Evolutionary conservation across 2,329 filamentous ascomycete species (phyloP).

Genomic region (Colletotrichum graminicola): DNA sequence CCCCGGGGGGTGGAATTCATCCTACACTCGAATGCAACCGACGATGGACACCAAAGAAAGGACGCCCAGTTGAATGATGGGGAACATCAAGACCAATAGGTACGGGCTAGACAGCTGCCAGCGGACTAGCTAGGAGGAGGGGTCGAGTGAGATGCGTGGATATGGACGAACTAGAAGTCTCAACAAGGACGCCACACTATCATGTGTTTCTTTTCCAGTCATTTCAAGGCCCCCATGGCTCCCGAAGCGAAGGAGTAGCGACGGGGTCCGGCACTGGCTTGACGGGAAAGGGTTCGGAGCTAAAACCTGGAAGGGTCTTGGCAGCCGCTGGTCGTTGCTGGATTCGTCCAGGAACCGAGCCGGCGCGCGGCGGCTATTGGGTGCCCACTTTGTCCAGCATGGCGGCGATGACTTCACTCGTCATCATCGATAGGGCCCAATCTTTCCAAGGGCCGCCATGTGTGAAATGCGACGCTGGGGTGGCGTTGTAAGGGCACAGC

Average conservation of each 20-base stretch:
- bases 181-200: constrained; percentile 30
- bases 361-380: constrained; percentile 29
- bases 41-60: background rate
- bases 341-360: constrained; percentile 37
- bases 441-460: constrained; percentile 12
- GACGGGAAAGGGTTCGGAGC: constrained; percentile 23
- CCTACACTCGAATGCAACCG: background rate
- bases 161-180: constrained; percentile 25
- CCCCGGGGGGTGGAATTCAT: constrained; percentile 1
- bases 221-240: background rate
- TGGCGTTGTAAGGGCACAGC: background rate
- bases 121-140: background rate
- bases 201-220: constrained; percentile 12
- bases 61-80: background rate
- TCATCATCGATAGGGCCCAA: constrained; percentile 39
- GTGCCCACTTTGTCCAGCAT: constrained; percentile 14
- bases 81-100: background rate
- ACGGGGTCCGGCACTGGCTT: constrained; percentile 7
- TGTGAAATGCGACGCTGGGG: constrained; percentile 17
- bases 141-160: constrained; percentile 5
- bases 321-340: constrained; percentile 27
- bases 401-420: constrained; percentile 41
- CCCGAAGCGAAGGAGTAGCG: constrained; percentile 5
- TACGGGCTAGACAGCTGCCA: constrained; percentile 10
- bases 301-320: constrained; percentile 34